Base-by-base conservation (phyloP, 1,284 basidiomycete genomes). In the Ganoderma lucidum region DNA sequence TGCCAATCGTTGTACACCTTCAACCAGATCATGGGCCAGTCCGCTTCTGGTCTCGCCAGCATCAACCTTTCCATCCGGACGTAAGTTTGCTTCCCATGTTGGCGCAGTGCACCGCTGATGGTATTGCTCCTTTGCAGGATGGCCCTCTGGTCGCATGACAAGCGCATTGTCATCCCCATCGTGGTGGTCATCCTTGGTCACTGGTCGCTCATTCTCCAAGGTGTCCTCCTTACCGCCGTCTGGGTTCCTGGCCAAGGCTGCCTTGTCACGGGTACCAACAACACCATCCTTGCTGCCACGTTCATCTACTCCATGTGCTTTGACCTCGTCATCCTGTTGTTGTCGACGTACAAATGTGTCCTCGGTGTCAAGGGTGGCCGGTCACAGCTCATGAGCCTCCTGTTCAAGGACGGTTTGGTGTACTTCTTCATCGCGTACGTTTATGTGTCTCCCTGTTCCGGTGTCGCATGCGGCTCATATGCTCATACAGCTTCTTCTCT, bases 51-150 rank as follows among this genome's bases (percentile, higher is more conserved):
- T 12, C 82, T 93, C 4, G 91, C 93, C 9, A 93, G 91, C 75
- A 88, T 93, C 76, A 93, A 94, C 76, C 84, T 94, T n/a, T 93
- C 92, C 5, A 83, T 94, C 63, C 83, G 92, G 75, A 93, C 92
- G 89, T 91, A 78, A 70, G 89, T 83, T 28, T 28, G 35, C 48
- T 62, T 32, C 15, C 19, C 2, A 4, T 17, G 28, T 41, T 41
- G 6, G 17, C 30, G 55, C 30, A 42, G 9, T 58, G 14, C 42
- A 67, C 62, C 1, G 45, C 32, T 14, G 23, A 72, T 44, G 45
- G 12, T 14, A 55, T 58, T 32, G 67, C 62, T 70, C 65, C 53
- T 69, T 39, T 68, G 23, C 70, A 92, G 91, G 6, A 90, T 93
- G 78, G 92, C 91, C 0, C 87, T 93, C 9, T 88, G 91, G 91